These are phyloP conservation scores for Onygenales sp. DNA, from an alignment of 2,329 filamentous ascomycete genomes.

Conservation along the genomic window DNA sequence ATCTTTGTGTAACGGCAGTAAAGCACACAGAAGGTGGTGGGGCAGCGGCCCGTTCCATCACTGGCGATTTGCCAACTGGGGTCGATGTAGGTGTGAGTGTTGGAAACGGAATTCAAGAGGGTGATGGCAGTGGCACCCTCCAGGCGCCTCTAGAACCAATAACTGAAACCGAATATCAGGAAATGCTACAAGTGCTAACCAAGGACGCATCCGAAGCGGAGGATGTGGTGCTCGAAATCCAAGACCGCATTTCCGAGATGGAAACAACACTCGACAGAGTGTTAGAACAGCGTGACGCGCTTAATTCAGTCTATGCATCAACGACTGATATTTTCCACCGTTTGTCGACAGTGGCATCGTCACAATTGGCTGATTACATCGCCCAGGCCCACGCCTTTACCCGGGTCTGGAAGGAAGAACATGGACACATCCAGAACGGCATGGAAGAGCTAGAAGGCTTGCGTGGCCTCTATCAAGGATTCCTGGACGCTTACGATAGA, in stretches of 20 bases:
- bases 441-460: constrained; percentile 70
- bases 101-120: constrained; percentile 21
- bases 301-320: constrained; percentile 46
- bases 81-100: constrained; percentile 28
- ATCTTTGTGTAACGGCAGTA: constrained; percentile 84
- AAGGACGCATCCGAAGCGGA: constrained; percentile 50
- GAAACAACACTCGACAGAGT: constrained; percentile 60
- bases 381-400: constrained; percentile 39
- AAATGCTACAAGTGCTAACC: constrained; percentile 71
- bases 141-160: constrained; percentile 56
- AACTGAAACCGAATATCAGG: constrained; percentile 62
- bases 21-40: constrained; percentile 79
- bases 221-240: constrained; percentile 57
- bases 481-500: constrained; percentile 72
- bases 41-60: constrained; percentile 54
- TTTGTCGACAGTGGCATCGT: constrained; percentile 56
- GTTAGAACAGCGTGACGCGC: constrained; percentile 50
- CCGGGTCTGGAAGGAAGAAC: constrained; percentile 62
- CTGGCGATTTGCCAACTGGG: constrained; percentile 51
- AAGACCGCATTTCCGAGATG: constrained; percentile 67
- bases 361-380: constrained; percentile 49
- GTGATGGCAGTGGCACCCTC: constrained; percentile 23
- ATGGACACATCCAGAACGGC: constrained; percentile 56
- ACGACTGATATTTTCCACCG: constrained; percentile 55
- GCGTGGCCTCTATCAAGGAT: constrained; percentile 76